These are phyloP conservation scores for Aspergillus coremiiformis DNA, from an alignment of 495 filamentous ascomycete genomes.

Conservation along the genomic window DNA sequence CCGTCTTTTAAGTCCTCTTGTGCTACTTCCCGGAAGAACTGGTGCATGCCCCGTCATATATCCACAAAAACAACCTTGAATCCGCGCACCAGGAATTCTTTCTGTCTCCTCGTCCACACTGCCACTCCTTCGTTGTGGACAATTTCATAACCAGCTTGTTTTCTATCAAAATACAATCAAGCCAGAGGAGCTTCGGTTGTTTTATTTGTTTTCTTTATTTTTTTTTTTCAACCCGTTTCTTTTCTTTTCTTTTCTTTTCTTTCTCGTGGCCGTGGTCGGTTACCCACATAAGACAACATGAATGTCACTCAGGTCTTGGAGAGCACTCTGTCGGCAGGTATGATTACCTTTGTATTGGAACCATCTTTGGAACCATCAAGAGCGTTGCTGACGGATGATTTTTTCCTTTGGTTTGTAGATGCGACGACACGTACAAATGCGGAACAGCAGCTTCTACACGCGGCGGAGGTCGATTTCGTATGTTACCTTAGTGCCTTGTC, in stretches of 20 bases:
- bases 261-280: constrained; percentile 19
- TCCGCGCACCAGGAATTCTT: constrained; percentile 19
- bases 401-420: constrained; percentile 51
- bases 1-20: constrained; percentile 21
- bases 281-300: constrained; percentile 46
- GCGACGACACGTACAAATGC: constrained; percentile 78
- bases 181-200: constrained; percentile 13
- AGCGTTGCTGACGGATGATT: constrained; percentile 16
- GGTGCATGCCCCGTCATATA: constrained; percentile 38
- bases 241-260: constrained; percentile 13
- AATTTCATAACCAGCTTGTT: not conserved
- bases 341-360: constrained; percentile 16
- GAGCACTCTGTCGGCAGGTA: constrained; percentile 85
- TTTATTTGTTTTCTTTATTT: constrained; percentile 13
- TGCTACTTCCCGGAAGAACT: constrained; percentile 22
- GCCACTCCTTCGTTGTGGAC: constrained; percentile 15
- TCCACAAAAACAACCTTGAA: constrained; percentile 35
- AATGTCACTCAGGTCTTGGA: constrained; percentile 80
- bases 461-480: constrained; percentile 92
- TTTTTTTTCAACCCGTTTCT: too few relatives aligned
- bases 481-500: constrained; percentile 32
- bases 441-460: constrained; percentile 87
- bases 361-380: not conserved
- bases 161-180: constrained; percentile 5
- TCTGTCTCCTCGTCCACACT: constrained; percentile 12